Evolutionary conservation across 2,329 filamentous ascomycete species (phyloP), one percentile per base, ranked within the genome.

Genomic region (Lasiodiplodia gonubiensis): DNA sequence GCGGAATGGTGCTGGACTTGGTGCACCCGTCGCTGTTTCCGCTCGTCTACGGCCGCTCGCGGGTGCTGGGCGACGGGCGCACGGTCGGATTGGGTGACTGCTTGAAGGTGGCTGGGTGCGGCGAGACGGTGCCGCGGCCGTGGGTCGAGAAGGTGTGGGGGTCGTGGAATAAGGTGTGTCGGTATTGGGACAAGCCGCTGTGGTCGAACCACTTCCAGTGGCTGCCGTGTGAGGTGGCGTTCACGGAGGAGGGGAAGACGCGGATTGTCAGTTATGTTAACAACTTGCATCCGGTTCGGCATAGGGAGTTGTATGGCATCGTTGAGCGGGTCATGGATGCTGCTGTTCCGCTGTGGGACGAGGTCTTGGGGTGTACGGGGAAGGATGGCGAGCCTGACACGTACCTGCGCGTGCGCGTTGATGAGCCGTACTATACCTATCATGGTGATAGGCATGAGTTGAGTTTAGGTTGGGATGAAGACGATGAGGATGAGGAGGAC

Each of bases 1-100:
- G 86, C 51, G 76, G 78, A 0, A 83, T 82, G 65, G 86, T 91
- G 4, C 81, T 88, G 0, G 84, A 90, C 71, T 77, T 90, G 2
- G 81, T 90, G 3, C 84, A 90, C 70, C 88, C 88, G 1, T 90
- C 86, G 0, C 48, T 73, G 8, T 73, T 69, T 59, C 72, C 73
- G 12, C 63, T 74, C 10, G 48, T 73, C 12, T 73, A 72, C 68
- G 73, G 72, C 12, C 52, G 65, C 69, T 46, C 71, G 48, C 59
- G 68, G 23, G 71, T 72, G 39, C 54, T 74, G 3, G 48, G 51
- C 4, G 27, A 35, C 14, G 35, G 69, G 39, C 67, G 66, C 12
- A 60, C 49, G 14, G 68, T 72, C 3, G 68, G 64, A 18, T 33
- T 74, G 11, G 42, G 67, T 5, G 54, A 71, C 49, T 73, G 69